A percentile compares a stretch with the other conserved stretches of the same genome.
phyloP scores from a whole-genome alignment of 345 rosid species.

The Populus davidiana region DNA sequence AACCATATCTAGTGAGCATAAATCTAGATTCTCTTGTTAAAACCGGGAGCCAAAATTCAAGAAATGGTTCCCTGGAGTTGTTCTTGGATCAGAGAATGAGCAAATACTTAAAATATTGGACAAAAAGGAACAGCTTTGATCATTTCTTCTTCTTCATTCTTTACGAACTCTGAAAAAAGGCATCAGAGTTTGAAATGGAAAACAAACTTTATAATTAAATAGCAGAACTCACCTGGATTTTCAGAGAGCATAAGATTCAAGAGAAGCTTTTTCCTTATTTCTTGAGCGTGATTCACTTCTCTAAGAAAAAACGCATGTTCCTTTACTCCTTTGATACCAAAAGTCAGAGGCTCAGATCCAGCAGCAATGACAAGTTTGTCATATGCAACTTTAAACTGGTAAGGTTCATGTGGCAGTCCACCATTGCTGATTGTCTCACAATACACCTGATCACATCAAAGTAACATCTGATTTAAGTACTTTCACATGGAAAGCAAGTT shows the following conservation, averaged over 20 bases:
- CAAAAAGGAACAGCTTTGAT: not conserved
- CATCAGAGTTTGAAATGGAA: not conserved
- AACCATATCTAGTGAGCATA: not conserved
- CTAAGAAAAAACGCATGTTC: conserved; percentile 87
- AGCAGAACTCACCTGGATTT: conserved; percentile 56
- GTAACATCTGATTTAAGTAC: not conserved
- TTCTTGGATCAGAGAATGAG: not conserved
- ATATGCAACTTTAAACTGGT: conserved; percentile 78
- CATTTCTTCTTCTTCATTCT: not conserved
- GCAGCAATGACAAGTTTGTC: conserved; percentile 87
- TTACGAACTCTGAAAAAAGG: not conserved
- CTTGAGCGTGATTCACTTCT: conserved; percentile 92
- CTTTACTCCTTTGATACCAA: conserved; percentile 82
- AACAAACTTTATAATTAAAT: not conserved
- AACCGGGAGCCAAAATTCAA: not conserved
- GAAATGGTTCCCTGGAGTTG: not conserved
- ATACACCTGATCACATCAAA: conserved; percentile 49
- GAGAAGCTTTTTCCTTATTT: conserved; percentile 86
- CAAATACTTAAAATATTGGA: not conserved
- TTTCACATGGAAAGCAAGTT: not conserved
- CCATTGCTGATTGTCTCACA: conserved; percentile 68
- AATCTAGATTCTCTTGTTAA: not conserved
- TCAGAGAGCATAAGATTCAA: conserved; percentile 90
- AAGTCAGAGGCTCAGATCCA: conserved; percentile 90
- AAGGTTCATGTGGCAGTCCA: conserved; percentile 50